A percentile compares a stretch with the other conserved stretches of the same genome.
phyloP scores from a whole-genome alignment of 2,329 filamentous ascomycete genomes.

The Aureobasidium sp. region DNA sequence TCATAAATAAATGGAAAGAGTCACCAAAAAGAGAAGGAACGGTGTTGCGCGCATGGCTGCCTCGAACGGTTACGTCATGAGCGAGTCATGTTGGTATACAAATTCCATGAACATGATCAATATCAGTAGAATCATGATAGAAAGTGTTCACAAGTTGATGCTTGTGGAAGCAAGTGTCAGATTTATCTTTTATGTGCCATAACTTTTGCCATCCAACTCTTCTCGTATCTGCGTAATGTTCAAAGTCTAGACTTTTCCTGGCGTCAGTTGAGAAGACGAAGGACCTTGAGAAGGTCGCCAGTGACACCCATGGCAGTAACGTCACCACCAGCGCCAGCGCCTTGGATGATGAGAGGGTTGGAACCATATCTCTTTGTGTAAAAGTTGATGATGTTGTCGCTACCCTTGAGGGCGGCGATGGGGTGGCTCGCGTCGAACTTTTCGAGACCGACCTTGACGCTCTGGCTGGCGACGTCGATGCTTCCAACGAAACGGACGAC shows the following conservation, averaged over 20 bases:
- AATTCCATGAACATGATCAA: background rate
- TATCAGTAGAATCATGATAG: background rate
- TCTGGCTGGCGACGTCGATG: slow-evolving; percentile 71
- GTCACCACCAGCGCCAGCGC: slow-evolving; percentile 81
- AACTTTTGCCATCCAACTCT: background rate
- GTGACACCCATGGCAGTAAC: slow-evolving; percentile 98
- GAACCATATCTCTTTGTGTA: slow-evolving; percentile 90
- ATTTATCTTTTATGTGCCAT: background rate
- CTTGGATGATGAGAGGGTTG: slow-evolving; percentile 90
- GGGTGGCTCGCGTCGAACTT: slow-evolving; percentile 74
- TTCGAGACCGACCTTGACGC: slow-evolving; percentile 86
- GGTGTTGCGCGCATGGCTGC: slow-evolving; percentile 6
- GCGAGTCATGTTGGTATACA: slow-evolving; percentile 9
- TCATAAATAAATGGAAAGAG: background rate
- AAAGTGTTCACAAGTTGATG: background rate
- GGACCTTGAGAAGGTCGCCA: slow-evolving; percentile 82
- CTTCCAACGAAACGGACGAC: slow-evolving; percentile 91
- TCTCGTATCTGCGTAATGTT: background rate
- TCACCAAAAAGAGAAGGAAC: slow-evolving; percentile 1
- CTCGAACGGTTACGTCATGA: background rate
- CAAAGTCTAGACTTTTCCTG: background rate
- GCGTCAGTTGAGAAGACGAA: slow-evolving; percentile 51
- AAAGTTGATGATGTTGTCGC: slow-evolving; percentile 98
- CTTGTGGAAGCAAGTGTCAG: background rate
- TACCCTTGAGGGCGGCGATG: slow-evolving; percentile 90